Base-by-base conservation (phyloP, 768 basidiomycete species). In the Neoboletus subvelutipes region DNA sequence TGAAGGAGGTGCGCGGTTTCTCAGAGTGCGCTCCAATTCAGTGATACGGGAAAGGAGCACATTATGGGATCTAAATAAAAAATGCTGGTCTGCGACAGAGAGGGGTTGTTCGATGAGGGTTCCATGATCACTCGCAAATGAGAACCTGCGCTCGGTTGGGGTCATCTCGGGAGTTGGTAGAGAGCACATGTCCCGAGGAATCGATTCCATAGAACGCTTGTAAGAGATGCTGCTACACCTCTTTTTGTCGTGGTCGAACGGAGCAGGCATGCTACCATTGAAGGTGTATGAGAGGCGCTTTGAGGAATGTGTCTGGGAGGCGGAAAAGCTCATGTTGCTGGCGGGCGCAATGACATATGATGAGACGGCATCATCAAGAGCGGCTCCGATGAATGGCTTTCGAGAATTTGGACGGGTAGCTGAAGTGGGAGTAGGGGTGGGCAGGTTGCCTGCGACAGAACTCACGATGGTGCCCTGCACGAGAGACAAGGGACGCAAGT, bases 1-100 rank as follows among this genome's bases (percentile, higher is more conserved):
- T 31, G 85, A 85, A 54, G 63, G 75, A 59, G 75, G 62, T 54
- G 77, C 59, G 55, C 75, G 72, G 71, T 72, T 72, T 71, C 71
- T 58, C 79, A 82, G 75, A 26, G 86, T 82, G 62, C 83, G 82
- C 71, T 94, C 91, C 60, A 94, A 76, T 62, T 91, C 90, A 46
- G 85, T 84, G 70, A 93, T 92, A 59, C 91, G 85, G 64, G 86
- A 82, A 58, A 93, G 79, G 60, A 94, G 85, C 52, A 90, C 82
- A 58, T 88, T 84, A 77, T 94, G 91, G 57, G 87, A 89, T 68
- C 88, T 88, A 74, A 86, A 84, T 71, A 91, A 80, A 84, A 92
- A 93, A 79, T 90, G 84, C 65, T 91, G 89, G 71, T 92, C 90
- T 69, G 83, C 84, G 55, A 77, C 76, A 61, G 87, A 86, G 60